Evolutionary conservation across 352 stramenopile genomes (phyloP), one percentile per base, ranked within the genome.

Genomic region (Globisporangium barbulae): DNA sequence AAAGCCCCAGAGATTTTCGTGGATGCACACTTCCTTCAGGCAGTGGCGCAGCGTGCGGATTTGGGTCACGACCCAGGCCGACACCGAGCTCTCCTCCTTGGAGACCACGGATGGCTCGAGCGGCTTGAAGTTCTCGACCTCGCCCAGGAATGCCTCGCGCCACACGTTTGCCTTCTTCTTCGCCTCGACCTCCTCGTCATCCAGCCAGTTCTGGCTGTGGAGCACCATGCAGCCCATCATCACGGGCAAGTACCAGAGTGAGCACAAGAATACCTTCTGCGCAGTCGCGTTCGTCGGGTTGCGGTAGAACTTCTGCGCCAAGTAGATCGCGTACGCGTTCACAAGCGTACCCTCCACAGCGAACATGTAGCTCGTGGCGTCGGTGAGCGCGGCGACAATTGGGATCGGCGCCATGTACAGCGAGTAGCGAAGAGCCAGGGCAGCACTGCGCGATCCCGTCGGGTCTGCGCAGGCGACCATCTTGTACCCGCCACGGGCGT

Each of bases 291-390:
- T 99, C 37, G 74, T 96, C 35, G 93, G 89, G 49, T 99, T 96
- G 39, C 88, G 69, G 69, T 93, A 81, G 76, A 99, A 99, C 59
- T 97, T 85, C 72, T 96, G 83, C n/a, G 97, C 95, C 53, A 98
- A 71, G 72, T 98, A 90, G 49, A 99, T 86, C 7, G 96, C 82
- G 75, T 98, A 98, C 5, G 85, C 91, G 78, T 99, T 99, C 64
- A 99, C 81, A 28, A 93, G 70, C 39, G 97, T 89, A 55, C 94
- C 96, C 79, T 99, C 97, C 25, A 99, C 83, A 5, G 94, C 93
- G 81, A 99, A 99, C 97, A 99, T 99, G 74, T 94, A 97, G 69
- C 88, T 98, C n/a, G 98, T 99, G 28, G 97, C 84, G 53, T 97
- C 97, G 10, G 84, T 85, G 15, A 93, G 71, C 8, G 94, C 89